Base-by-base conservation (phyloP, 2,329 filamentous ascomycete genomes). In the Aspergillus terreus region DNA sequence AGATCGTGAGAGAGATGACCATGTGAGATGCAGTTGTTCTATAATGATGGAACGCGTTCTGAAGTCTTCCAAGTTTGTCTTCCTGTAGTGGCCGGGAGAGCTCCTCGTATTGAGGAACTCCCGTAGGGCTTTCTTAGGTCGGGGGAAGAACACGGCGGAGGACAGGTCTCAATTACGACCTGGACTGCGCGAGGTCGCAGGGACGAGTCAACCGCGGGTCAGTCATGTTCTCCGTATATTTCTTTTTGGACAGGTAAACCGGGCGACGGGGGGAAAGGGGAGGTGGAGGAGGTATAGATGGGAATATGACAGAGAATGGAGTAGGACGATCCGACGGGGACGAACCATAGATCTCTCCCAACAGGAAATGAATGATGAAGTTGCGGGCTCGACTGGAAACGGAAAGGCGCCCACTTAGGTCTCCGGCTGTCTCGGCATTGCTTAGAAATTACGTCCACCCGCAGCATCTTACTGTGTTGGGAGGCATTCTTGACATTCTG, bases 111-210 rank as follows among this genome's bases (percentile, higher is more conserved):
- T 30, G 27, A 30, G 27, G 27, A 30, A 30, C 40, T 17, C 40
- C 17, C 40, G 40, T 15, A 12, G 15, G 40, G 40, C 15, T 42
- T 17, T n/a, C 6, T 23, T 12, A 2, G 38, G n/a, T 17, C 17
- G 19, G n/a, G 38, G 38, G 23, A 23, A 12, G 35, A 42, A 52
- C 25, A 44, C 47, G 49, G 54, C 38, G 53, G 51, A 53, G 51
- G 53, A 53, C 52, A 60, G 53, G 48, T 57, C 56, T 59, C 55
- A 60, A 56, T 62, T 60, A 55, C 52, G 52, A 57, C 55, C 51
- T 51, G 58, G 53, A 49, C 50, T 56, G 50, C 52, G 47, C 45
- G 50, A 19, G 49, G 54, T 51, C 47, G 52, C 49, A 42, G 47
- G 12, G 46, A 36, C 49, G 53, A 42, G 43, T 38, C 41, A 46